phyloP scores from a whole-genome alignment of 805 yeast species.

The Candida ulmi region DNA sequence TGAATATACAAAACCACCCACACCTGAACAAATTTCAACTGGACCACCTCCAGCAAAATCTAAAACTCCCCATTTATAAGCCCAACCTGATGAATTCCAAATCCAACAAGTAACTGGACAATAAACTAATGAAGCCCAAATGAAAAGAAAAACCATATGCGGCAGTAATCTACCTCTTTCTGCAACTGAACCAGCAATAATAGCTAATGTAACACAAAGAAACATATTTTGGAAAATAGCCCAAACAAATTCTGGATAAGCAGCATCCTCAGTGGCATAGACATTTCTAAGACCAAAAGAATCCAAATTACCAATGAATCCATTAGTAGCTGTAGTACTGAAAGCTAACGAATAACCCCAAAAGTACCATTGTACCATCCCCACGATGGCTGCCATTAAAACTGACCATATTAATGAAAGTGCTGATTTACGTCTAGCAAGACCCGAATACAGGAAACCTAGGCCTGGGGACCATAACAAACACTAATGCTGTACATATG shows the following conservation, averaged over 20 bases:
- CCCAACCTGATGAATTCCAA: conserved; percentile 95
- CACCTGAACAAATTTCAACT: conserved; percentile 88
- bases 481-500: conserved; percentile 63
- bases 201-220: conserved; percentile 85
- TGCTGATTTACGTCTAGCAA: conserved; percentile 88
- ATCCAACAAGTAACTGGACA: conserved; percentile 96
- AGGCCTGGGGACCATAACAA: conserved; percentile 92
- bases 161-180: conserved; percentile 91
- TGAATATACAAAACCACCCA: conserved; percentile 84
- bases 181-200: conserved; percentile 87
- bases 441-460: conserved; percentile 87
- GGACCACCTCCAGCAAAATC: conserved; percentile 99
- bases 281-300: conserved; percentile 78
- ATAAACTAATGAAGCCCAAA: conserved; percentile 89
- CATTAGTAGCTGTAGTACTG: conserved; percentile 69
- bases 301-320: conserved; percentile 82
- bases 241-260: conserved; percentile 79
- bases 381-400: conserved; percentile 67
- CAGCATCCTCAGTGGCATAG: conserved; percentile 37
- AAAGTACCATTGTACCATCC: conserved; percentile 89
- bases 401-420: conserved; percentile 78
- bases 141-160: conserved; percentile 70
- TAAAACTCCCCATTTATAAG: conserved; percentile 81
- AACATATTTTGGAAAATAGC: conserved; percentile 90
- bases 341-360: conserved; percentile 98